A percentile compares a stretch with the other conserved stretches of the same genome.
These are phyloP conservation scores for Lactifluus echinatus DNA, from an alignment of 768 basidiomycete species.

Conservation along the genomic window DNA sequence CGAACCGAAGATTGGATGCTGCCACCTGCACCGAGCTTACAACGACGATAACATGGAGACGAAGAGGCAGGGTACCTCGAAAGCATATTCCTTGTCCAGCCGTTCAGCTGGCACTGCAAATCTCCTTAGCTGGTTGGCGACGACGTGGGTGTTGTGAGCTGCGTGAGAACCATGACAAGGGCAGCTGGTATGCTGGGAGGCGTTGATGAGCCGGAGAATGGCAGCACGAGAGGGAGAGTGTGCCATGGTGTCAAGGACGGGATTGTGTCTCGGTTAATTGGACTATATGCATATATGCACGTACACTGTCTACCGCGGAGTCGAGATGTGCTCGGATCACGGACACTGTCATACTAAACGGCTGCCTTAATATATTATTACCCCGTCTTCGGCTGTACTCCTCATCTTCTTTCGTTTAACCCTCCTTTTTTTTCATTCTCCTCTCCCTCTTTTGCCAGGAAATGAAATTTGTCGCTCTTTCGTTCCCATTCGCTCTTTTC, in stretches of 20 bases:
- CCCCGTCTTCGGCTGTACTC: too few species aligned
- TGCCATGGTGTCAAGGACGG: conserved; percentile 20
- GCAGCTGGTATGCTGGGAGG: conserved; percentile 63
- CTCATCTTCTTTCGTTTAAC: conserved; percentile 19
- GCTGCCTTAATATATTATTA: too few species aligned
- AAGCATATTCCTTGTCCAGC: conserved; percentile 83
- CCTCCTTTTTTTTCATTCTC: conserved; percentile 20
- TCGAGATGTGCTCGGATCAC: too few species aligned
- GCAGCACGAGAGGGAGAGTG: conserved; percentile 43
- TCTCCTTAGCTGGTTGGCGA: conserved; percentile 55
- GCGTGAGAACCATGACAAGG: conserved; percentile 68
- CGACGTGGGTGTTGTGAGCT: conserved; percentile 34
- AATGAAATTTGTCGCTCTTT: conserved; percentile 36
- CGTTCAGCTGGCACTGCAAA: conserved; percentile 70
- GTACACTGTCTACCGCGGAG: too few species aligned
- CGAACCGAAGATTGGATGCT: conserved; percentile 82
- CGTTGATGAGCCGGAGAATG: conserved; percentile 67
- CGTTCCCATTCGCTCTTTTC: conserved; percentile 33
- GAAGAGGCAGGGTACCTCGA: conserved; percentile 47
- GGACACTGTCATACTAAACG: too few species aligned
- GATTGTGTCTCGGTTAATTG: not conserved
- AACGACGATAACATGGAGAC: not conserved
- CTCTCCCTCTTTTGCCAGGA: conserved; percentile 21
- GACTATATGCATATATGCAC: too few species aligned
- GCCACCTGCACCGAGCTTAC: conserved; percentile 45